Base-by-base conservation (phyloP, 2,329 filamentous ascomycete species). In the Ophiostoma novo-ulmi region DNA sequence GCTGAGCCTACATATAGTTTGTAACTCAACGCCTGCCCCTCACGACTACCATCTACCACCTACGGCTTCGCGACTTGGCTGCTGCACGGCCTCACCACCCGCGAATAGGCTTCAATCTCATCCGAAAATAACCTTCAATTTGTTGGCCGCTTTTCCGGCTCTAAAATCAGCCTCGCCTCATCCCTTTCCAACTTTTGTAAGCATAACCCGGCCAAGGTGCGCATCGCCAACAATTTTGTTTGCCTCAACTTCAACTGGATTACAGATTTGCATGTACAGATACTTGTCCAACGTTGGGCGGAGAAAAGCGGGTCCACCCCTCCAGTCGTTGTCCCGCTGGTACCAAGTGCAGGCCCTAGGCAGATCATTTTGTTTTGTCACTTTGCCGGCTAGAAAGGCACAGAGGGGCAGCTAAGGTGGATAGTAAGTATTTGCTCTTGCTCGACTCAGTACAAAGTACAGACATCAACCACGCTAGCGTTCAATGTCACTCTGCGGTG, bases 181-280 rank as follows among this genome's bases (percentile, higher is more conserved):
- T 48, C 44, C 44, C 41, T 20, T 48, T 48, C 44, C 61, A 64
- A 35, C 61, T 64, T 35, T 7, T 48, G 44, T 14, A 17, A 17
- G 7, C 61, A 20, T 13, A 35, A 17, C 20, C 31, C 35, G 35
- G 35, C 35, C 35, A 39, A 39, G 36, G 35, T 44, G 36, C 38
- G 64, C 64, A 67, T 48, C 65, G 39, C 65, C 65, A 67, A 67
- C 65, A 67, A 35, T 41, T 67, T 67, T 66, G 35, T 58, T 58
- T 58, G n/a, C 52, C 52, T 26, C n/a, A 58, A 58, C 52, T 58
- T 35, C 58, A 58, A 26, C 58, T 14, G 10, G 55, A 35, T 6
- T n/a, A 35, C 13, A 5, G 58, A 35, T 26, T 17, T 63, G 58
- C 26, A 63, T 41, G 65, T 67, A 67, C 65, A 10, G 65, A 39